Base-by-base conservation (phyloP, 495 filamentous ascomycete species). In the Tuber aestivum region DNA sequence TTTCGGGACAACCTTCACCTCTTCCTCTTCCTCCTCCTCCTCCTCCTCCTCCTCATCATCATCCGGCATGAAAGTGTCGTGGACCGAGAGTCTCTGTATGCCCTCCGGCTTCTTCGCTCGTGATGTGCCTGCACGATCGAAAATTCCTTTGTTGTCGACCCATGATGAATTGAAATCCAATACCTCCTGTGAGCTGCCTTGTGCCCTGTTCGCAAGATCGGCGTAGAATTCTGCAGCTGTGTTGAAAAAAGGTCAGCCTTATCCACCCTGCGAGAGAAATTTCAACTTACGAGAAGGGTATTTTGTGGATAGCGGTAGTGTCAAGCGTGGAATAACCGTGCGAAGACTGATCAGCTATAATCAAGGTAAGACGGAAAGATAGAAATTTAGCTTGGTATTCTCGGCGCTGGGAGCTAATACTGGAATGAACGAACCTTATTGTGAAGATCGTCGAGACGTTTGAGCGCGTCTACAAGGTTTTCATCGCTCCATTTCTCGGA, bases 371-470 rank as follows among this genome's bases (percentile, higher is more conserved):
- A 32, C 12, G 12, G 6, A 12, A 27, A 48, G 70, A 21, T 18
- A 32, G 16, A 27, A n/a, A 20, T 71, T 71, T 72, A 72, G 21
- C 27, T 48, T 40, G 45, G 44, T 48, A 35, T 72, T 72, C 35
- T 48, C 41, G 41, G 70, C 38, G 41, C 70, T 72, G 35, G 38
- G 41, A 50, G 44, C 70, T n/a, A 48, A 20, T 41, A 41, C 32
- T 8, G 2, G 16, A 42, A 18, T 8, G 41, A 44, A 71, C 78
- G 68, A 56, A 78, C 80, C 40, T 80, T 81, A 61, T 71, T 78
- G 76, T 82, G 80, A 8, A 82, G 80, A 71, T 82, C 80, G 70
- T 82, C 80, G 21, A 82, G 79, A 37, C 74, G 76, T 45, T 77
- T 81, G 68, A 82, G 79, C 72, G 79, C 72, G 68, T 82, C 80